Evolutionary conservation across 768 basidiomycete species (phyloP).

Genomic region (Macrocybe gigantea): DNA sequence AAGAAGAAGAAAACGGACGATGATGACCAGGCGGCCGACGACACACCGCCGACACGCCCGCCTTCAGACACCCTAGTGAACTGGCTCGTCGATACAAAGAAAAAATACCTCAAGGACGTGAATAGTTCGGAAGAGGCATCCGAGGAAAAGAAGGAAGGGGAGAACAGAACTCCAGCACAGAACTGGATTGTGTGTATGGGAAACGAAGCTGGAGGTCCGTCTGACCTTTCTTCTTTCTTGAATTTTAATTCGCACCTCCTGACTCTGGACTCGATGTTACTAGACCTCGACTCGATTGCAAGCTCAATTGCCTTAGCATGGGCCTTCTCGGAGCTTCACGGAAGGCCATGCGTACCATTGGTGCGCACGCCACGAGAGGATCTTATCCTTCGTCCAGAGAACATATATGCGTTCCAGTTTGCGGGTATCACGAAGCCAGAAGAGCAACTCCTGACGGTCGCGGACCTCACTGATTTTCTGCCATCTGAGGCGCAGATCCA

Average conservation of each 20-base stretch:
- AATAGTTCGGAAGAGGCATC: conserved; percentile 29
- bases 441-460: conserved; percentile 58
- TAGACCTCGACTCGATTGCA: conserved; percentile 89
- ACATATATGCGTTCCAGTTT: conserved; percentile 65
- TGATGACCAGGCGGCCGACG: too few species aligned
- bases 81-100: conserved; percentile 22
- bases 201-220: conserved; percentile 91
- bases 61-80: background rate
- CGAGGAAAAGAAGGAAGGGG: conserved; percentile 48
- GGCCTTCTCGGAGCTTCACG: conserved; percentile 53
- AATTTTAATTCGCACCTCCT: background rate
- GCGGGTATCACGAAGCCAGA: conserved; percentile 46
- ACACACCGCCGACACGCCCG: background rate
- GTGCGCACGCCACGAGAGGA: conserved; percentile 64
- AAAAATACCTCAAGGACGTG: conserved; percentile 2
- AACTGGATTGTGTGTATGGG: conserved; percentile 90
- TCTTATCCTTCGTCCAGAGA: conserved; percentile 81
- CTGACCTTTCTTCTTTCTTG: background rate
- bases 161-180: conserved; percentile 31
- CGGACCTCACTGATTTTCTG: conserved; percentile 45
- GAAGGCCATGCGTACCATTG: conserved; percentile 62
- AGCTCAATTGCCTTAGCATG: conserved; percentile 83
- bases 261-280: background rate
- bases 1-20: too few species aligned
- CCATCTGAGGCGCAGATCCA: background rate